Evolutionary conservation across 306 rosid genomes (phyloP), one percentile per base, ranked within the genome.

Genomic region (Acacia crassicarpa): DNA sequence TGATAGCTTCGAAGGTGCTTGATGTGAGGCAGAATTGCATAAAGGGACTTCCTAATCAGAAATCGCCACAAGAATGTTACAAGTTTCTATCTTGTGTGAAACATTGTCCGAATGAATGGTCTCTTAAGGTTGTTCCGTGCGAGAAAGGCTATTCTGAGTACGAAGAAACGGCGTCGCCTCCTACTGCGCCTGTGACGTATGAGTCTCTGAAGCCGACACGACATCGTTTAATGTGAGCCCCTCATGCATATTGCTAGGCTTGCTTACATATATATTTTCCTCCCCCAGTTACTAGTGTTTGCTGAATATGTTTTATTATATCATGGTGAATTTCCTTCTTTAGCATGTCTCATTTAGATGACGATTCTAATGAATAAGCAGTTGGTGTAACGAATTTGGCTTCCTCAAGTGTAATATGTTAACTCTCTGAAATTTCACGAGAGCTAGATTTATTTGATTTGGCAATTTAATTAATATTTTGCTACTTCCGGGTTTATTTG

Each of bases 21-120:
- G 81, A 88, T 20, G 86, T 95, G 23, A 46, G 19, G 0, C 65
- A n/a, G 13, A 95, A 95, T 45, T 95, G 98, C 81, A 91, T 93
- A 54, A 22, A 8, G 13, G 88, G 80, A 11, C 83, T 90, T 30
- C 85, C 87, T 0, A 81, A 90, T 15, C 97, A 91, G 77, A 89
- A 58, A 74, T 45, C 90, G 0, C 20, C 46, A 0, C 2, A 0
- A 13, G 67, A 86, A 0, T 91, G 94, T 40, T 7, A 2, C 3
- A 1, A 9, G 0, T 91, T 91, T 41, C 89, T 78, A 69, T 27
- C 53, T 0, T 41, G 15, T 1, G 44, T 66, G 5, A 51, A 43
- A 48, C 35, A 14, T 10, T 91, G 92, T 74, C 86, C 87, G 4
- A 8, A 84, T 62, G 76, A 12, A 14, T 35, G 16, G 73, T 59